Evolutionary conservation across 352 stramenopile species (phyloP).

Genomic region (Phytopythium mirpurense): DNA sequence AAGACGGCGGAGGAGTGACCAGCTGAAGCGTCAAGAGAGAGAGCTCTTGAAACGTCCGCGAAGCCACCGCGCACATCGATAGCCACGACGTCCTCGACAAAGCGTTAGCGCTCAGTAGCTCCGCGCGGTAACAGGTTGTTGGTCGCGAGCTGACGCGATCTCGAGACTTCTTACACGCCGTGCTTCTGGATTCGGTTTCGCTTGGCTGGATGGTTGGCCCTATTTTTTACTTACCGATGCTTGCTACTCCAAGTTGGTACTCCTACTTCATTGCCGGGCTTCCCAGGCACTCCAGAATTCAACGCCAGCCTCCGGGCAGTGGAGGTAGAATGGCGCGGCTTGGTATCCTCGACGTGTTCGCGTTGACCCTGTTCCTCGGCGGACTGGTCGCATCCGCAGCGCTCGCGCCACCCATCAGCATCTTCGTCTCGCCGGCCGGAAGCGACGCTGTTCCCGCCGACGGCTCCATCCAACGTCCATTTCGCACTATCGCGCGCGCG

Average conservation of each 20-base stretch:
- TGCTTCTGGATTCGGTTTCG: not conserved
- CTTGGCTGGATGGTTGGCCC: not conserved
- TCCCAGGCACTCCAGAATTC: too few relatives aligned
- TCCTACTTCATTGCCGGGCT: too few relatives aligned
- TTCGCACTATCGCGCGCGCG: conserved; percentile 41
- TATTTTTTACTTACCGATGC: too few relatives aligned
- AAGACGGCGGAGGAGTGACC: conserved; percentile 43
- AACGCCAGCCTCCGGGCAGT: too few relatives aligned
- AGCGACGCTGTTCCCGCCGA: conserved; percentile 32
- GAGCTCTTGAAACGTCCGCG: not conserved
- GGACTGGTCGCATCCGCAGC: conserved; percentile 1
- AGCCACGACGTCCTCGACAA: too few relatives aligned
- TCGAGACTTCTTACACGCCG: not conserved
- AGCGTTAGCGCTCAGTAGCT: not conserved
- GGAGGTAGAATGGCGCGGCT: too few relatives aligned
- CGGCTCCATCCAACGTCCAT: conserved; percentile 43
- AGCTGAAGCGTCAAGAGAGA: not conserved
- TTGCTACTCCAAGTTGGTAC: too few relatives aligned
- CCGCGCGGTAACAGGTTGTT: not conserved
- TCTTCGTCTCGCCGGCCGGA: conserved; percentile 49
- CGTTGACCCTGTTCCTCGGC: too few relatives aligned
- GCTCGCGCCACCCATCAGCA: conserved; percentile 17
- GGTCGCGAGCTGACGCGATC: not conserved
- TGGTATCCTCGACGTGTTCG: too few relatives aligned
- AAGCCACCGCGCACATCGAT: too few relatives aligned